These are phyloP conservation scores for Xylariales sp. DNA, from an alignment of 2,329 filamentous ascomycete species.

Conservation along the genomic window DNA sequence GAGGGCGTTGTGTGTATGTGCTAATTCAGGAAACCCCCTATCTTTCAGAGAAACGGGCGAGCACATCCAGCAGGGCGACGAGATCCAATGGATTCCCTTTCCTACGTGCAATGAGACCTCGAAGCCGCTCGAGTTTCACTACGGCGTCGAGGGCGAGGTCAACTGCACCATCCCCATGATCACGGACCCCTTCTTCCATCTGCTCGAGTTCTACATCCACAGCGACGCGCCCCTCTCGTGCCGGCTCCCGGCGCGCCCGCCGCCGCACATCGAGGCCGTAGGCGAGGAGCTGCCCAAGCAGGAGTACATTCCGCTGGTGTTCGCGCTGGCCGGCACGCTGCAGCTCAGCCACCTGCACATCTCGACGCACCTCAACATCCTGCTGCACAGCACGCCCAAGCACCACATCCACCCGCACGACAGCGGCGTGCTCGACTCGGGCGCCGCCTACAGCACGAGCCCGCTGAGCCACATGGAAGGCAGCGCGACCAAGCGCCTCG, in stretches of 20 bases:
- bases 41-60: conserved; percentile 73
- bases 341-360: conserved; percentile 89
- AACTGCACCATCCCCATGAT: conserved; percentile 81
- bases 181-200: conserved; percentile 77
- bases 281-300: conserved; percentile 45
- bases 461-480: conserved; percentile 58
- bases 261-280: conserved; percentile 48
- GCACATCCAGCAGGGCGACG: conserved; percentile 78
- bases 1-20: too few species aligned
- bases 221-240: conserved; percentile 91
- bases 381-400: conserved; percentile 68
- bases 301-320: conserved; percentile 78
- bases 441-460: conserved; percentile 79
- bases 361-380: conserved; percentile 81
- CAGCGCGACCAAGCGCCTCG: conserved; percentile 57
- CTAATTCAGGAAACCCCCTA: too few species aligned
- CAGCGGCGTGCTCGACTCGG: conserved; percentile 80
- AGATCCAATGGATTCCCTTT: conserved; percentile 90
- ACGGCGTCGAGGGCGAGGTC: conserved; percentile 75
- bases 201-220: conserved; percentile 96
- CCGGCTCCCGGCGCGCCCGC: conserved; percentile 76
- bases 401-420: conserved; percentile 59
- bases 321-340: conserved; percentile 83
- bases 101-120: conserved; percentile 85
- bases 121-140: conserved; percentile 76